Conservation (phyloP, 768 basidiomycete genomes). For the Boletus sp. region DNA sequence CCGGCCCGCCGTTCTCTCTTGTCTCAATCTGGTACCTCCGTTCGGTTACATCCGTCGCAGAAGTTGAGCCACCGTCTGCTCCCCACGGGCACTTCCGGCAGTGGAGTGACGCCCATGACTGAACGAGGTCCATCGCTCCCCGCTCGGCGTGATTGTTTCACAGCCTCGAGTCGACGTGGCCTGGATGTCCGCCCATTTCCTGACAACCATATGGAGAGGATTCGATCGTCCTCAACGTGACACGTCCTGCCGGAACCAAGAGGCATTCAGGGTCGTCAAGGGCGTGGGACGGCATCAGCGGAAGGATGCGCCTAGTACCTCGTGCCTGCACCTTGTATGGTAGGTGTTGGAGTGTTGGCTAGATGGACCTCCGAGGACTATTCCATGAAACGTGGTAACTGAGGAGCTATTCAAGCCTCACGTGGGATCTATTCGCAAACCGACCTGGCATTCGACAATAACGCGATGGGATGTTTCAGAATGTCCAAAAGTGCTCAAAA, state of each 20-base stretch:
- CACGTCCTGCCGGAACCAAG: background rate
- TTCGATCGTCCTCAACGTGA: constrained; percentile 2
- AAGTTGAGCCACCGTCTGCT: constrained; percentile 9
- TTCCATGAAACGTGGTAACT: constrained; percentile 14
- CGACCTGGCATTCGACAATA: background rate
- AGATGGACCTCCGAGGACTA: constrained; percentile 30
- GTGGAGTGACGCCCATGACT: constrained; percentile 12
- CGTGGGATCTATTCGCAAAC: constrained; percentile 7
- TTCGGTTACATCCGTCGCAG: constrained; percentile 23
- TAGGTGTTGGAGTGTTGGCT: background rate
- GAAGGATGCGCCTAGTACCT: constrained; percentile 17
- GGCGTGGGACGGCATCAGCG: constrained; percentile 26
- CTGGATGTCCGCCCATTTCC: constrained; percentile 6
- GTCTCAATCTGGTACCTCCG: constrained; percentile 25
- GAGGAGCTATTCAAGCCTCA: background rate
- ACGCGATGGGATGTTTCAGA: constrained; percentile 15
- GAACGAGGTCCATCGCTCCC: background rate
- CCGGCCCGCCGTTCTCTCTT: constrained; percentile 9
- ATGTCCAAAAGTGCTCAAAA: constrained; percentile 9
- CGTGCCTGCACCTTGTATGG: constrained; percentile 28
- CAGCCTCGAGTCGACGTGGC: background rate
- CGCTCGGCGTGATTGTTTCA: constrained; percentile 2
- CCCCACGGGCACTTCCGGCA: constrained; percentile 24
- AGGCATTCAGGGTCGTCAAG: constrained; percentile 23
- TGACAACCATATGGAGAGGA: background rate